Base-by-base conservation (phyloP, 1,139 yeast species). In the Saccharomyces hybrid region DNA sequence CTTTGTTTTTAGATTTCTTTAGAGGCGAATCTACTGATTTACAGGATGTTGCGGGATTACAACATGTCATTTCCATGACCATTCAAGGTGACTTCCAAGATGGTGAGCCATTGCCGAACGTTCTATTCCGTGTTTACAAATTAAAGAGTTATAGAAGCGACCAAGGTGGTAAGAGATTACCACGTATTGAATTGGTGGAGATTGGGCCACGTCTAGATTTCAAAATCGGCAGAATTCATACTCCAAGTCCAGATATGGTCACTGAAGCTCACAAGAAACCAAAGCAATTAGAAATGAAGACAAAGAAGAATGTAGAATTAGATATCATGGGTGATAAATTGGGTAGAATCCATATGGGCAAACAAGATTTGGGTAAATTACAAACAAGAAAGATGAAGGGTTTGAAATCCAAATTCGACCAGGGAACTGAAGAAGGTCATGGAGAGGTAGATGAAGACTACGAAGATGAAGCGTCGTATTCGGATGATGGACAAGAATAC, bases 341-440 rank as follows among this genome's bases (percentile, higher is more conserved):
- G 60, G 99, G 97, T 62, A 88, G 93, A 74, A 83, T 93, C 65
- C 99, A 93, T 71, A 86, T 93, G 72, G 98, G 96, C 73, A 85
- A 85, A 72, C 99, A 93, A 77, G 98, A 93, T 71, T 78, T 95
- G 71, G 78, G 81, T 68, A 85, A 85, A 71, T 74, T 93, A 70
- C 99, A 93, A 74, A 91, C 99, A 11, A 84, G 99, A 76, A 93
- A 93, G 82, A 88, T 93, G 96, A 95, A 95, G 80, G 99, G 99
- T 69, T 79, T 93, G 68, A 95, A 95, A 76, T 78, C 89, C 55
- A 84, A 80, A 70, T 90, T 77, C 63, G 96, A 89, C 68, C 96
- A 89, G 72, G 73, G 70, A 14, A 74, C 80, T 28, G 82, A 75
- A 55, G 81, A 75, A 50, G 82, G 76, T 23, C 82, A 76, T 23